Conservation (phyloP, 768 basidiomycete genomes). For the Kwoniella europaea region DNA sequence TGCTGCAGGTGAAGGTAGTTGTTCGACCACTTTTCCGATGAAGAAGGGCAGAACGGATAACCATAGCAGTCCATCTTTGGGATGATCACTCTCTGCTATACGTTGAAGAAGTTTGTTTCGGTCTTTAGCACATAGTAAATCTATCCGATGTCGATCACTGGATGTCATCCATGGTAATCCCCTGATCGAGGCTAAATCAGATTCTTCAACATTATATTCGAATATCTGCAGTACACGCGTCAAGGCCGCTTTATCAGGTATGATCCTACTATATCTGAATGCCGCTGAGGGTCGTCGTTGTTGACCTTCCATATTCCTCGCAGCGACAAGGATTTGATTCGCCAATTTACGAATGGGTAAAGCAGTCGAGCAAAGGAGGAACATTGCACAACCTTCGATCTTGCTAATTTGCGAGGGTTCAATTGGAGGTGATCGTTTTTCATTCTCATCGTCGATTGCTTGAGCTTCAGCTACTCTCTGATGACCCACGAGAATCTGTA, state of each 20-base stretch:
- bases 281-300: constrained; percentile 42
- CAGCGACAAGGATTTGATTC: constrained; percentile 67
- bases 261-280: constrained; percentile 41
- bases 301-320: constrained; percentile 42
- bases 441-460: constrained; percentile 24
- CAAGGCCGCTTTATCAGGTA: constrained; percentile 32
- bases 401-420: constrained; percentile 53
- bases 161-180: constrained; percentile 42
- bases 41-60: constrained; percentile 47
- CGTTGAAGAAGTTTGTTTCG: constrained; percentile 40
- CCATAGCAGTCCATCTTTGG: constrained; percentile 53
- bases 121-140: constrained; percentile 30
- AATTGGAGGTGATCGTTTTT: constrained; percentile 9
- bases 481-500: constrained; percentile 70
- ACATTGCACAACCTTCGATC: constrained; percentile 74
- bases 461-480: constrained; percentile 59
- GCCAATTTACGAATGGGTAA: constrained; percentile 66
- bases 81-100: constrained; percentile 49
- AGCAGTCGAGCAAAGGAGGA: constrained; percentile 66
- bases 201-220: constrained; percentile 35
- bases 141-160: constrained; percentile 47
- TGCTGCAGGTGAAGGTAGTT: constrained; percentile 33
- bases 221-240: constrained; percentile 38
- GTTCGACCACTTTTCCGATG: constrained; percentile 31
- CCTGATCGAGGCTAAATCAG: constrained; percentile 38